phyloP scores from a whole-genome alignment of 2,329 filamentous ascomycete species.

The Atkinsonella hypoxylon region DNA sequence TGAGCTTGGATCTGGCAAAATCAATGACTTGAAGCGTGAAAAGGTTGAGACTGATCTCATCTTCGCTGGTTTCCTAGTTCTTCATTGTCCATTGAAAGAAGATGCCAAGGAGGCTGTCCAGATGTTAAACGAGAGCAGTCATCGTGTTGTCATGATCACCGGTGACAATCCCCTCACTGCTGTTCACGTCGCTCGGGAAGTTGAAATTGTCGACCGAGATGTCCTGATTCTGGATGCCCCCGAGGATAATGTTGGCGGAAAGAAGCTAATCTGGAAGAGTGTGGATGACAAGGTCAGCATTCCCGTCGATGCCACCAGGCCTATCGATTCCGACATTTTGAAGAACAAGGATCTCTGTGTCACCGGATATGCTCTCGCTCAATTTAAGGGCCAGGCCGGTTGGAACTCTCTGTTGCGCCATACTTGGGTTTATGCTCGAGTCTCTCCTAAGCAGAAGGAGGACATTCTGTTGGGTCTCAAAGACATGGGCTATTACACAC shows the following conservation, averaged over 20 bases:
- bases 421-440: slow-evolving; percentile 95
- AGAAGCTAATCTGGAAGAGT: slow-evolving; percentile 84
- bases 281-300: slow-evolving; percentile 84
- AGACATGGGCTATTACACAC: slow-evolving; percentile 91
- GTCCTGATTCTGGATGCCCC: slow-evolving; percentile 91
- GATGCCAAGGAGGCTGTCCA: slow-evolving; percentile 88
- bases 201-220: slow-evolving; percentile 95
- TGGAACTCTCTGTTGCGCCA: slow-evolving; percentile 71
- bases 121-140: slow-evolving; percentile 98
- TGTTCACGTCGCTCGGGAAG: slow-evolving; percentile 86
- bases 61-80: slow-evolving; percentile 90
- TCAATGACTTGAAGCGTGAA: slow-evolving; percentile 91
- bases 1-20: slow-evolving; percentile 70
- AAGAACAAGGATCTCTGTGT: slow-evolving; percentile 85
- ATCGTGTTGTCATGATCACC: slow-evolving; percentile 98
- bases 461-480: slow-evolving; percentile 95
- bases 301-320: slow-evolving; percentile 70
- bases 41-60: slow-evolving; percentile 73
- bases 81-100: slow-evolving; percentile 92
- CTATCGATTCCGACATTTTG: slow-evolving; percentile 70
- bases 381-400: slow-evolving; percentile 71
- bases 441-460: slow-evolving; percentile 98
- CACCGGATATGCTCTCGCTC: slow-evolving; percentile 83
- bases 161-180: slow-evolving; percentile 96
- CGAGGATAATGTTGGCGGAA: slow-evolving; percentile 71